phyloP scores from a whole-genome alignment of 2,329 filamentous ascomycete genomes.

The Davidsoniella neocaledoniae region DNA sequence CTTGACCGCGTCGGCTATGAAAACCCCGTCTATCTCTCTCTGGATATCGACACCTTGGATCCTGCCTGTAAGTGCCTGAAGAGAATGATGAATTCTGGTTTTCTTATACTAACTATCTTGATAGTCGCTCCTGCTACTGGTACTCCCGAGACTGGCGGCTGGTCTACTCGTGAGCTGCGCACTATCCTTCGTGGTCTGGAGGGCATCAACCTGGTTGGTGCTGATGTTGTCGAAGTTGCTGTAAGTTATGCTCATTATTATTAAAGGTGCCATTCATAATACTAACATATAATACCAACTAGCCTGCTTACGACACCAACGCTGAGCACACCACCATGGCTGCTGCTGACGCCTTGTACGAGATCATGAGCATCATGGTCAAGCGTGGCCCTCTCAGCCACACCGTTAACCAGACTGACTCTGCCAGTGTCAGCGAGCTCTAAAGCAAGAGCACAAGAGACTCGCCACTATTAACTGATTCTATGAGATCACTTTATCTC shows the following conservation, averaged over 20 bases:
- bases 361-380: conserved; percentile 70
- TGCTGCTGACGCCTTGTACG: conserved; percentile 52
- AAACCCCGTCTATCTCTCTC: conserved; percentile 62
- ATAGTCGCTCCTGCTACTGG: conserved; percentile 54
- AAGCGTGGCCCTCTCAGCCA: conserved; percentile 54
- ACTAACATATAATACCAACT: neutral
- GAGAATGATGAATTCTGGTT: conserved; percentile 8
- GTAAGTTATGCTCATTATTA: neutral
- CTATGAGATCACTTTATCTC: neutral
- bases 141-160: conserved; percentile 60
- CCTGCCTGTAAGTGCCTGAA: conserved; percentile 45
- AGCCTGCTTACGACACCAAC: conserved; percentile 55
- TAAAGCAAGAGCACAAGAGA: neutral
- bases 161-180: conserved; percentile 55
- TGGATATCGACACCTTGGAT: conserved; percentile 74
- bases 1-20: conserved; percentile 54
- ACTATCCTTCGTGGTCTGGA: conserved; percentile 56
- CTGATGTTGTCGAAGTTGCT: conserved; percentile 54
- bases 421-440: conserved; percentile 1
- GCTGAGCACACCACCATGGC: conserved; percentile 60
- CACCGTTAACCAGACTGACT: conserved; percentile 18
- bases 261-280: neutral
- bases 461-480: neutral
- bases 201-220: conserved; percentile 49
- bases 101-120: no score